Evolutionary conservation across 148 eudicot species (phyloP).

Genomic region (Persicaria tinctoria): DNA sequence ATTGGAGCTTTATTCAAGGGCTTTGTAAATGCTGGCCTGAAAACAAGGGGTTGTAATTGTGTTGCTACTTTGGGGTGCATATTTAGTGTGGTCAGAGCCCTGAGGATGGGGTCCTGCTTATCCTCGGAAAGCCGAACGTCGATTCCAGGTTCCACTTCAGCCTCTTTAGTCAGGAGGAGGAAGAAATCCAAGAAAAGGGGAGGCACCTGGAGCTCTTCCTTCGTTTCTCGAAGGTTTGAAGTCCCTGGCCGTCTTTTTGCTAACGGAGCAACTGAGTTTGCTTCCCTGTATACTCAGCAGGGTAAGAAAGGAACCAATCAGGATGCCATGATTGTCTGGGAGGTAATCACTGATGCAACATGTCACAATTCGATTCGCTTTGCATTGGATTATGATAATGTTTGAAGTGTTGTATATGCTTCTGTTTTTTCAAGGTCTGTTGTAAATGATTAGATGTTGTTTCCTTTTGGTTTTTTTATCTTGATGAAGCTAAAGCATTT

Average conservation of each 20-base stretch:
- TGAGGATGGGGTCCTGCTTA: constrained; percentile 95
- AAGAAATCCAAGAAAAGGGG: constrained; percentile 36
- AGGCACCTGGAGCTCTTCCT: constrained; percentile 41
- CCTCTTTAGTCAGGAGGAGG: constrained; percentile 35
- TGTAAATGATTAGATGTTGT: neutral
- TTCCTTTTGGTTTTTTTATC: neutral
- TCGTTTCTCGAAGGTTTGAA: constrained; percentile 34
- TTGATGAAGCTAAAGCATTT: neutral
- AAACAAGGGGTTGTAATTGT: constrained; percentile 32
- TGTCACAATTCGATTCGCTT: neutral
- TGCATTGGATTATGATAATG: neutral
- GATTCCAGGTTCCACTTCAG: constrained; percentile 50
- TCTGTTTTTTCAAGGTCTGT: neutral
- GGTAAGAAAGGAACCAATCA: constrained; percentile 92
- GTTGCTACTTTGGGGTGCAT: constrained; percentile 21
- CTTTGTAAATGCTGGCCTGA: constrained; percentile 15
- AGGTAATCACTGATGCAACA: constrained; percentile 34
- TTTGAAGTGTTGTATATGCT: neutral
- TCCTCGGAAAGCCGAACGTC: constrained; percentile 76
- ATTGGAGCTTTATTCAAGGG: too few species aligned
- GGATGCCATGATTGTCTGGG: constrained; percentile 99
- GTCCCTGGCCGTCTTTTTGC: constrained; percentile 59
- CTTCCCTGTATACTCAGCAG: constrained; percentile 77
- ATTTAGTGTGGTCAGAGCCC: constrained; percentile 78
- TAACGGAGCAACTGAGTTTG: constrained; percentile 67